Conservation (phyloP, 2,329 filamentous ascomycete species). For the Penicillium freii region DNA sequence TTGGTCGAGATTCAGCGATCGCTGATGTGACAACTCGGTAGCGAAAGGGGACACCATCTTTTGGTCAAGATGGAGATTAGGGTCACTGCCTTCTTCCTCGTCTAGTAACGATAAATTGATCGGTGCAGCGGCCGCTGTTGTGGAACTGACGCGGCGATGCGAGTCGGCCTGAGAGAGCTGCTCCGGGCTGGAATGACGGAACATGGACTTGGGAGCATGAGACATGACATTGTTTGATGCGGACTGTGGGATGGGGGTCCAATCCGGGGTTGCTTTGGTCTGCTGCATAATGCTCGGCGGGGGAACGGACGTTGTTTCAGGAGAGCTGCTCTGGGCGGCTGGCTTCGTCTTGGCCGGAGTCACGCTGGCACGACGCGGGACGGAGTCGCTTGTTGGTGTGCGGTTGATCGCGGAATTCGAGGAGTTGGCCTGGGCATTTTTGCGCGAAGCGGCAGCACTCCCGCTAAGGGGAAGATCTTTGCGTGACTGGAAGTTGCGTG, state of each 20-base stretch:
- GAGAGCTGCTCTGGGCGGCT: constrained; percentile 36
- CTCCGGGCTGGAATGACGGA: constrained; percentile 55
- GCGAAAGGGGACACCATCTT: constrained; percentile 25
- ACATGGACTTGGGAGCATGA: constrained; percentile 38
- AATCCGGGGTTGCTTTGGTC: constrained; percentile 33
- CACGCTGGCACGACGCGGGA: constrained; percentile 27
- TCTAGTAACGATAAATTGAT: constrained; percentile 58
- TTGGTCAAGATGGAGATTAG: constrained; percentile 18
- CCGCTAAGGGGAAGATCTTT: constrained; percentile 88
- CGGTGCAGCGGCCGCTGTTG: constrained; percentile 34
- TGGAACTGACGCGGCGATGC: constrained; percentile 34
- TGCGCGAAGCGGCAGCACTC: constrained; percentile 73
- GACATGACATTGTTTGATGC: constrained; percentile 22
- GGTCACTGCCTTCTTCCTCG: constrained; percentile 54
- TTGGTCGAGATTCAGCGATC: constrained; percentile 26
- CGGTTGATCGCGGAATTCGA: constrained; percentile 32
- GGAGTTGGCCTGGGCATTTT: constrained; percentile 54
- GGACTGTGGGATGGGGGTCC: constrained; percentile 37
- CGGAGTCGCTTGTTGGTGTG: constrained; percentile 32
- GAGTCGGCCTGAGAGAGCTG: constrained; percentile 43
- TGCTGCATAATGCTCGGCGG: constrained; percentile 29
- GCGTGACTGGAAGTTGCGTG: constrained; percentile 88
- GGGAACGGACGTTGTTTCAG: constrained; percentile 33
- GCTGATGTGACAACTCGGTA: constrained; percentile 30
- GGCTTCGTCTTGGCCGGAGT: constrained; percentile 31